phyloP scores from a whole-genome alignment of 1,284 basidiomycete genomes.

The Peniophora sp. region DNA sequence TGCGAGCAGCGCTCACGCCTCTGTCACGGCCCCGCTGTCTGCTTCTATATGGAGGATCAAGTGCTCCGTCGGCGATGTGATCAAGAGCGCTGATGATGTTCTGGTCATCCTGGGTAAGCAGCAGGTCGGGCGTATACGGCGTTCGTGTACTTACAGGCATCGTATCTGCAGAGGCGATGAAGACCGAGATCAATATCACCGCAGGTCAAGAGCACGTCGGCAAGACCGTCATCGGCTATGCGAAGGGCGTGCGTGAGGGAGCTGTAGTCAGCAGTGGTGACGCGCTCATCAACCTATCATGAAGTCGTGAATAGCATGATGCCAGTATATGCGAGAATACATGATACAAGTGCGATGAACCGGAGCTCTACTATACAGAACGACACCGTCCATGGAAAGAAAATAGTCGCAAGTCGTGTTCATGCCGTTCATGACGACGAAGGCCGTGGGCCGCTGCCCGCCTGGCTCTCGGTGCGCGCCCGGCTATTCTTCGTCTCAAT shows the following conservation, averaged over 20 bases:
- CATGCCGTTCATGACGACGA: background rate
- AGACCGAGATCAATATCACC: constrained; percentile 51
- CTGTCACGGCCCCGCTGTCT: constrained; percentile 35
- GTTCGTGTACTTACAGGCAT: background rate
- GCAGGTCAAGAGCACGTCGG: constrained; percentile 40
- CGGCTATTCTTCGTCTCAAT: constrained; percentile 69
- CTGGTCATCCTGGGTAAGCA: constrained; percentile 37
- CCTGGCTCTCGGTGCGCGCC: constrained; percentile 18
- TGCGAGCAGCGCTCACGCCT: background rate
- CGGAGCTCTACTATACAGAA: background rate
- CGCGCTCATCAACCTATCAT: constrained; percentile 27
- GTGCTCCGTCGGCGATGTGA: constrained; percentile 32
- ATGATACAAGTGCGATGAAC: background rate
- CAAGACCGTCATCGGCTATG: constrained; percentile 31
- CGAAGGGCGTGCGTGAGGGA: constrained; percentile 33
- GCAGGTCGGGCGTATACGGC: background rate
- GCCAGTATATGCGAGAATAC: background rate
- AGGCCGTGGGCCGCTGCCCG: background rate
- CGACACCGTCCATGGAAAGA: no score
- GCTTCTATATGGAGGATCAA: constrained; percentile 55
- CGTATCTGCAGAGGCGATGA: constrained; percentile 60
- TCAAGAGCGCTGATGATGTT: constrained; percentile 38
- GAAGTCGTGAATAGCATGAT: background rate
- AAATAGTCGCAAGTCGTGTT: background rate
- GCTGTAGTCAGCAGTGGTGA: constrained; percentile 36